Percentiles rank a stretch among this genome's conserved stretches.
phyloP scores from a whole-genome alignment of 2,329 filamentous ascomycete genomes.

The Neofusicoccum kwambonambiense region DNA sequence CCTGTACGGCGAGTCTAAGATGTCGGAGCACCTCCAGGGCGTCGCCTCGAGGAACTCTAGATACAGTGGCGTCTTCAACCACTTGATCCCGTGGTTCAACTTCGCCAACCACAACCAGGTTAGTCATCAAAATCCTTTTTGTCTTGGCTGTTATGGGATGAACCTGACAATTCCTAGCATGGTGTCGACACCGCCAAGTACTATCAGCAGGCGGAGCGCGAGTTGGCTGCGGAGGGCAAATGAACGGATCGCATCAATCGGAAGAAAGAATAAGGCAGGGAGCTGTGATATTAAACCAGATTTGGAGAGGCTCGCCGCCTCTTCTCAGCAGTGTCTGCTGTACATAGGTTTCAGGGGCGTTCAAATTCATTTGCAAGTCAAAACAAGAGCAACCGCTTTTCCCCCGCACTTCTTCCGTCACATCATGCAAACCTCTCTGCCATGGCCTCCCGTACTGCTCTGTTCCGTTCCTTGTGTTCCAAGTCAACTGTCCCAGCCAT shows the following conservation, averaged over 20 bases:
- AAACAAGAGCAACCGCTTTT: no score
- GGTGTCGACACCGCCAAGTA: constrained; percentile 98
- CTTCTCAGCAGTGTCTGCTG: constrained; percentile 7
- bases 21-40: constrained; percentile 90
- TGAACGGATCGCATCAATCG: not conserved
- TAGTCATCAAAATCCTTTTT: constrained; percentile 28
- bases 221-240: constrained; percentile 75
- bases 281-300: not conserved
- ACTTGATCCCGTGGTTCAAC: constrained; percentile 94
- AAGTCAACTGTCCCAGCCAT: no score
- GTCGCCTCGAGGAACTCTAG: constrained; percentile 89
- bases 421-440: no score
- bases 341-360: constrained; percentile 16
- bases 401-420: no score
- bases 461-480: no score
- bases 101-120: constrained; percentile 88
- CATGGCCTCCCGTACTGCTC: no score
- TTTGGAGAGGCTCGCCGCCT: not conserved
- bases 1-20: constrained; percentile 75
- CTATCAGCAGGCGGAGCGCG: constrained; percentile 90
- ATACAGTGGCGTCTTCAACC: constrained; percentile 80
- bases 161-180: constrained; percentile 57
- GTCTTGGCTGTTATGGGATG: not conserved
- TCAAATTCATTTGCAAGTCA: not conserved
- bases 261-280: not conserved